A percentile compares a stretch with the other conserved stretches of the same genome.
Evolutionary conservation across 345 rosid genomes (phyloP).

Genomic region (Hibiscus tridactylites): DNA sequence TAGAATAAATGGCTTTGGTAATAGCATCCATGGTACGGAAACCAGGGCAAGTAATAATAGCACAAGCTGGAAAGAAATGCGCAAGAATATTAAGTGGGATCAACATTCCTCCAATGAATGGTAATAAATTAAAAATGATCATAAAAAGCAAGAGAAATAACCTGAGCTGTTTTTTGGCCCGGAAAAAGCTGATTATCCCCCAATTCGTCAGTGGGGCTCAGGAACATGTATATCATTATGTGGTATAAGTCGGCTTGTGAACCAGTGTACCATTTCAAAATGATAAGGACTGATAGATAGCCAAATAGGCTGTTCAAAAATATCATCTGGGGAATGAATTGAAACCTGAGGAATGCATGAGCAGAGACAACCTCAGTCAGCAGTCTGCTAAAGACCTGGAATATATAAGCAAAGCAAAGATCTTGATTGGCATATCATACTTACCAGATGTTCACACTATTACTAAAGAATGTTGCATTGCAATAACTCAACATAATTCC

Average conservation of each 20-base stretch:
- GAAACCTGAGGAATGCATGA: slow-evolving; percentile 62
- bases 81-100: background rate
- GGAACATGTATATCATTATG: slow-evolving; percentile 90
- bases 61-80: slow-evolving; percentile 42
- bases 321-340: slow-evolving; percentile 88
- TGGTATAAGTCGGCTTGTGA: slow-evolving; percentile 94
- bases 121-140: background rate
- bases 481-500: slow-evolving; percentile 83
- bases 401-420: slow-evolving; percentile 8
- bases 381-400: background rate
- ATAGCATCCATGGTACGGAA: slow-evolving; percentile 92
- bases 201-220: slow-evolving; percentile 83
- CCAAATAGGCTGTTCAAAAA: slow-evolving; percentile 90
- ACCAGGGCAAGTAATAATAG: slow-evolving; percentile 75
- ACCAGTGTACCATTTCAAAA: slow-evolving; percentile 86
- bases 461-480: slow-evolving; percentile 70
- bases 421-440: slow-evolving; percentile 10
- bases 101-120: background rate
- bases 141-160: slow-evolving; percentile 17
- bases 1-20: slow-evolving; percentile 89
- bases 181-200: slow-evolving; percentile 90
- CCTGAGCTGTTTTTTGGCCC: slow-evolving; percentile 70
- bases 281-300: slow-evolving; percentile 71
- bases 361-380: background rate
- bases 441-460: slow-evolving; percentile 64